Conservation (phyloP, 495 filamentous ascomycete species). For the Annulohypoxylon stygium region DNA sequence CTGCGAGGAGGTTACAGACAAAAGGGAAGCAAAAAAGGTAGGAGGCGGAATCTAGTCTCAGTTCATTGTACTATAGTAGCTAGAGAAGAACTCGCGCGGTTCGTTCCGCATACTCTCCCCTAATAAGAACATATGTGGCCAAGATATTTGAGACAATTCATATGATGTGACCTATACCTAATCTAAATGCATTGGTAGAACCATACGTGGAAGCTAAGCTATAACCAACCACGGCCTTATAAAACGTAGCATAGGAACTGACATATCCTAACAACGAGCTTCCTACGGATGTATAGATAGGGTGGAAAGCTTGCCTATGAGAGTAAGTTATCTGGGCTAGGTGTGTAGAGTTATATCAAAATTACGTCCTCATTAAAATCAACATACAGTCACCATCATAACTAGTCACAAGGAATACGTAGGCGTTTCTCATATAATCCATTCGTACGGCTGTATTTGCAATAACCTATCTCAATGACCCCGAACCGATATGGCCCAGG, state of each 20-base stretch:
- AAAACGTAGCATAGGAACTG: background rate
- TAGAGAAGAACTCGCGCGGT: conserved; percentile 1
- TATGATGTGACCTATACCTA: no score
- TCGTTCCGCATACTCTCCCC: background rate
- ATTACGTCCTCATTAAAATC: background rate
- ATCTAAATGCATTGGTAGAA: no score
- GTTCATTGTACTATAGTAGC: conserved; percentile 27
- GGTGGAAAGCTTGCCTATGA: no score
- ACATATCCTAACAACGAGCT: background rate
- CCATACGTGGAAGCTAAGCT: no score
- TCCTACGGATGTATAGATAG: no score
- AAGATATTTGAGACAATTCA: background rate
- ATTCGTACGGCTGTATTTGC: conserved; percentile 43
- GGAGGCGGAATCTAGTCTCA: background rate
- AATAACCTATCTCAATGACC: conserved; percentile 45
- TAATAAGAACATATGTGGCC: background rate
- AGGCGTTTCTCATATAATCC: background rate
- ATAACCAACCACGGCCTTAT: no score
- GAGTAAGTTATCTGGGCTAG: background rate
- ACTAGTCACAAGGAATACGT: conserved; percentile 1
- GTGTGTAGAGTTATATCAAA: background rate
- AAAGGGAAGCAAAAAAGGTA: conserved; percentile 11
- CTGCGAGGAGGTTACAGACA: conserved; percentile 12
- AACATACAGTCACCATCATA: background rate
- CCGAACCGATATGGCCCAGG: conserved; percentile 35